phyloP scores from a whole-genome alignment of 495 filamentous ascomycete genomes.

The Neurospora intermedia region DNA sequence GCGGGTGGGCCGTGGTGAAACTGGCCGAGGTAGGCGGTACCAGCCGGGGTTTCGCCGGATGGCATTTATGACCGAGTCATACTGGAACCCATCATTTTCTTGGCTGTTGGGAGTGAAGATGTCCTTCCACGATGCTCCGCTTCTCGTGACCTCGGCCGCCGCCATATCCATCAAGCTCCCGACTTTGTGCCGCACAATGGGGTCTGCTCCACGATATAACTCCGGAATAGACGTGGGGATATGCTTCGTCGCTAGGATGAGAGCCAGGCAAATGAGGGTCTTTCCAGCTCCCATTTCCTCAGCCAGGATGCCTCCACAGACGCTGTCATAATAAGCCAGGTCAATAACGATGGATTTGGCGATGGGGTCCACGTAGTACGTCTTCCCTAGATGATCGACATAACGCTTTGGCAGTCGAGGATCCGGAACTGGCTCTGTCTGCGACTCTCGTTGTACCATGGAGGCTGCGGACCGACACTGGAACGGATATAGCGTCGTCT shows the following conservation, averaged over 20 bases:
- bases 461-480: constrained; percentile 72
- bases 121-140: constrained; percentile 58
- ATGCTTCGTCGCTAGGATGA: constrained; percentile 70
- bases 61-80: constrained; percentile 41
- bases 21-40: constrained; percentile 42
- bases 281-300: constrained; percentile 71
- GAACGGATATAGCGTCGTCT: constrained; percentile 60
- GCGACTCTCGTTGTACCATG: constrained; percentile 76
- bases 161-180: constrained; percentile 49
- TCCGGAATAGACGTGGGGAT: constrained; percentile 56
- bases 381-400: constrained; percentile 46
- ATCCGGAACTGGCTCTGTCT: constrained; percentile 55
- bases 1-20: constrained; percentile 14
- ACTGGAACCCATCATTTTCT: constrained; percentile 20
- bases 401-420: constrained; percentile 50
- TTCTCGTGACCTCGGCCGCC: constrained; percentile 52
- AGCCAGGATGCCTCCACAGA: constrained; percentile 66
- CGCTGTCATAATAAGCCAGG: constrained; percentile 61
- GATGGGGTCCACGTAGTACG: constrained; percentile 65
- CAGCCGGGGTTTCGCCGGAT: constrained; percentile 42
- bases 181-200: constrained; percentile 7
- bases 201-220: constrained; percentile 4
- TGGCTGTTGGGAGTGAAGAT: constrained; percentile 34
- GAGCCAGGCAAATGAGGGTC: constrained; percentile 74
- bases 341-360: constrained; percentile 48